Percentiles rank a stretch among this genome's conserved stretches.
phyloP scores from a whole-genome alignment of 108 stramenopile genomes.

The Bacterosira constricta region DNA sequence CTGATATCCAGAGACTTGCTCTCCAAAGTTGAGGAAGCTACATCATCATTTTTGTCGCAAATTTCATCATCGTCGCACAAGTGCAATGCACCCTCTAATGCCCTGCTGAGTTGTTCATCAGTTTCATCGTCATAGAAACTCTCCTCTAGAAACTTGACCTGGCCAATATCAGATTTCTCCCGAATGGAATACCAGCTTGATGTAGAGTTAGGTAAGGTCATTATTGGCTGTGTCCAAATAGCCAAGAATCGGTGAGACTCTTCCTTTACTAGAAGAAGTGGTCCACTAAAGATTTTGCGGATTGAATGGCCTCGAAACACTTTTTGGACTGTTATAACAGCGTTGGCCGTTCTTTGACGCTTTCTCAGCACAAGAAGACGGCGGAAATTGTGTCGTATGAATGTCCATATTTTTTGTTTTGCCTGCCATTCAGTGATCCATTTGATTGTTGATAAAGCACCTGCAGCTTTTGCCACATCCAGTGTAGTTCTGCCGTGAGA shows the following conservation, averaged over 20 bases:
- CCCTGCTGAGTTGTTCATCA: background rate
- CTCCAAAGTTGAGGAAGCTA: background rate
- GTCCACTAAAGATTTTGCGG: conserved; percentile 3
- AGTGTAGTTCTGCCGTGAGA: background rate
- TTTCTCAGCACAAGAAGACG: background rate
- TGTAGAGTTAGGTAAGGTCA: too few relatives aligned
- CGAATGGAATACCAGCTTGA: conserved; percentile 8
- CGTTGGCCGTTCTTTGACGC: background rate
- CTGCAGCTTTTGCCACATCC: conserved; percentile 11
- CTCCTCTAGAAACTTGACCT: background rate
- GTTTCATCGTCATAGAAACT: conserved; percentile 23
- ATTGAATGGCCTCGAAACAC: conserved; percentile 1
- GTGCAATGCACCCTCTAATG: background rate
- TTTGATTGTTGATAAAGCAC: background rate
- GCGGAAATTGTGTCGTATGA: background rate
- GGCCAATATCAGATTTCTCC: background rate
- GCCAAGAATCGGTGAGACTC: conserved; percentile 12
- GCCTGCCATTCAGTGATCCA: too few relatives aligned
- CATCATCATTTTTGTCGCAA: background rate
- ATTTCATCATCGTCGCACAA: background rate
- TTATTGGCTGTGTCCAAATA: background rate
- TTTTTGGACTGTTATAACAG: conserved; percentile 3
- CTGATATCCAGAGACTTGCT: too few relatives aligned
- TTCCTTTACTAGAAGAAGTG: background rate
- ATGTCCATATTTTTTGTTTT: background rate